Evolutionary conservation across 306 rosid species (phyloP).

Genomic region (Fagus sylvatica): DNA sequence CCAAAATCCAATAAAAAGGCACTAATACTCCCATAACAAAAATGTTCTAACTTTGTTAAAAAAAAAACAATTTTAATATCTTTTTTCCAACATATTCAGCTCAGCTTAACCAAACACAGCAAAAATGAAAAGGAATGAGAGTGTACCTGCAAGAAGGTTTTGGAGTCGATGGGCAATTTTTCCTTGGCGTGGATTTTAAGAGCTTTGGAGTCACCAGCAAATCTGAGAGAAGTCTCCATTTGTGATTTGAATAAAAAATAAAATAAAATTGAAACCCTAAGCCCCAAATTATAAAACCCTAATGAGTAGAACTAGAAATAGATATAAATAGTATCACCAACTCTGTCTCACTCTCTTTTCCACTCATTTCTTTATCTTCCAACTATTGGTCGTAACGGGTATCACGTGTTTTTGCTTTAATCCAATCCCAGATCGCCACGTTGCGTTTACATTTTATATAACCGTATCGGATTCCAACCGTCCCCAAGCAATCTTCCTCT

Average conservation of each 20-base stretch:
- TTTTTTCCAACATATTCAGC: background rate
- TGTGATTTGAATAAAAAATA: background rate
- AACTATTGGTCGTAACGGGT: background rate
- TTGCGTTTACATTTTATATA: background rate
- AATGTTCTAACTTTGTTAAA: background rate
- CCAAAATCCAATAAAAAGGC: background rate
- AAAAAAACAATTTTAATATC: too few relatives aligned
- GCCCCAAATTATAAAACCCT: slow-evolving; percentile 24
- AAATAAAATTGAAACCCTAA: background rate
- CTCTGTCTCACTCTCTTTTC: background rate
- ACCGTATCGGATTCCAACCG: background rate
- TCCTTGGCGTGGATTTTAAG: slow-evolving; percentile 75
- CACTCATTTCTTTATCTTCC: background rate
- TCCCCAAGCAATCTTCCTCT: too few relatives aligned
- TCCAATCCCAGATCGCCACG: background rate
- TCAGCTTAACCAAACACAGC: background rate
- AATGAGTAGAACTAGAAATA: background rate
- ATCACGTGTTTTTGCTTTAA: background rate
- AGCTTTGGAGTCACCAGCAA: slow-evolving; percentile 61
- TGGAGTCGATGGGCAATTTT: slow-evolving; percentile 60
- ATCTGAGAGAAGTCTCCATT: slow-evolving; percentile 93
- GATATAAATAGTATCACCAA: too few relatives aligned
- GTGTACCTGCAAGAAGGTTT: slow-evolving; percentile 66
- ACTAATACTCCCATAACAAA: background rate
- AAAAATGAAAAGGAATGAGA: background rate